These are phyloP conservation scores for Scheffersomyces stambukii DNA, from an alignment of 1,139 yeast genomes.

Conservation along the genomic window DNA sequence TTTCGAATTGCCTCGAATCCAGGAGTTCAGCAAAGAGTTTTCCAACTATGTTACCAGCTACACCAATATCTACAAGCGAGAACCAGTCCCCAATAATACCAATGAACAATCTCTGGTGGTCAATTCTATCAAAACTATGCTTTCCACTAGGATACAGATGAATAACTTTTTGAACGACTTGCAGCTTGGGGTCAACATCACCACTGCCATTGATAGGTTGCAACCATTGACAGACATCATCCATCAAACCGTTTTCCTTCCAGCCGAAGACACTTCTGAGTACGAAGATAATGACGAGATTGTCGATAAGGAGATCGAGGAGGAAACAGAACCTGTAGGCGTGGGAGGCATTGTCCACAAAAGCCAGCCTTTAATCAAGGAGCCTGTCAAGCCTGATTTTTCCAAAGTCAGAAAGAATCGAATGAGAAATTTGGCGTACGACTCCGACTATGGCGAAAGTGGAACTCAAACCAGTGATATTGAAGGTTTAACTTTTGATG, in stretches of 20 bases:
- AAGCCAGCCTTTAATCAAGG: constrained; percentile 42
- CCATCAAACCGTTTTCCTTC: constrained; percentile 46
- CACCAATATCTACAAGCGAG: constrained; percentile 11
- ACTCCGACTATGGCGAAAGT: constrained; percentile 18
- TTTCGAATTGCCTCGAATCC: constrained; percentile 26
- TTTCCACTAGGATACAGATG: constrained; percentile 45
- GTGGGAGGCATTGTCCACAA: constrained; percentile 47
- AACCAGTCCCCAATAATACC: constrained; percentile 13
- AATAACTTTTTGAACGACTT: constrained; percentile 47
- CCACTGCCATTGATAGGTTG: constrained; percentile 52
- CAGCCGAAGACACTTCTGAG: constrained; percentile 42
- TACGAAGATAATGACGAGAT: constrained; percentile 19
- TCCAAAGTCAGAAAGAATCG: neutral
- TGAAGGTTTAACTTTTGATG: constrained; percentile 37
- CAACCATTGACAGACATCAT: constrained; percentile 52
- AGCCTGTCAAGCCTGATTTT: neutral
- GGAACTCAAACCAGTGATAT: constrained; percentile 25
- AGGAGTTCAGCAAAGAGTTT: constrained; percentile 27
- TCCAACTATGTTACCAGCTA: constrained; percentile 26
- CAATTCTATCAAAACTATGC: constrained; percentile 34
- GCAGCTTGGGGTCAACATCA: constrained; percentile 47
- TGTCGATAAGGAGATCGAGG: constrained; percentile 12
- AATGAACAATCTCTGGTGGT: constrained; percentile 23
- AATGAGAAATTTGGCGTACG: constrained; percentile 2
- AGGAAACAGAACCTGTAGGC: constrained; percentile 51